phyloP scores from a whole-genome alignment of 2,329 filamentous ascomycete species.

The Drechslerella stenobrocha region DNA sequence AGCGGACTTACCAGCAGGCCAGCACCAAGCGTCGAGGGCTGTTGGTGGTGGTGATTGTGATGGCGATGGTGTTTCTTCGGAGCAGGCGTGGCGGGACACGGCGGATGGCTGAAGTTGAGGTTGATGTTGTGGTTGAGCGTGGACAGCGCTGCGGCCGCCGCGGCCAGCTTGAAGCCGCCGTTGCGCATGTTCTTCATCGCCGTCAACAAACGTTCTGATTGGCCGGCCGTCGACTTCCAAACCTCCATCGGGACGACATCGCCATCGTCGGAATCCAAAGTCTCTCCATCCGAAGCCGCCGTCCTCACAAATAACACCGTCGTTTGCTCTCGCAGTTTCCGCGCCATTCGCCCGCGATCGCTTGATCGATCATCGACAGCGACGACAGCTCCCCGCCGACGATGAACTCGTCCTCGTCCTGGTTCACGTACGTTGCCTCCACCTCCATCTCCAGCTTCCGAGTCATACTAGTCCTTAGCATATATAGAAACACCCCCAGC shows the following conservation, averaged over 20 bases:
- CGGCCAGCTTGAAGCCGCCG: slow-evolving; percentile 22
- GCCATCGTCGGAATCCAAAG: too few species aligned
- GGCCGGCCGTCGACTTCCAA: slow-evolving; percentile 9
- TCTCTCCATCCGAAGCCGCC: too few species aligned
- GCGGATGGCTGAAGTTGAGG: neutral
- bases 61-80: neutral
- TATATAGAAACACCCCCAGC: too few species aligned
- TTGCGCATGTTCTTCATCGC: slow-evolving; percentile 26
- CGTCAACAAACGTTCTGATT: slow-evolving; percentile 45
- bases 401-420: slow-evolving; percentile 75
- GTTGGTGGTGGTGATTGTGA: too few species aligned
- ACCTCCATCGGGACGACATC: neutral
- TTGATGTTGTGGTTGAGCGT: slow-evolving; percentile 8
- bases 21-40: neutral
- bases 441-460: neutral
- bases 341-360: too few species aligned
- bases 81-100: neutral
- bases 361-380: too few species aligned
- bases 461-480: too few species aligned
- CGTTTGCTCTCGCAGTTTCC: too few species aligned
- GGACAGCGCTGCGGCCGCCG: slow-evolving; percentile 34
- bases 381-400: too few species aligned
- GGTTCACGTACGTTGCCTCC: slow-evolving; percentile 68
- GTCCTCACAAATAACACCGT: too few species aligned
- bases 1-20: neutral